Evolutionary conservation across 2,329 filamentous ascomycete genomes (phyloP), one percentile per base, ranked within the genome.

Genomic region (Harringtonia lauricola): DNA sequence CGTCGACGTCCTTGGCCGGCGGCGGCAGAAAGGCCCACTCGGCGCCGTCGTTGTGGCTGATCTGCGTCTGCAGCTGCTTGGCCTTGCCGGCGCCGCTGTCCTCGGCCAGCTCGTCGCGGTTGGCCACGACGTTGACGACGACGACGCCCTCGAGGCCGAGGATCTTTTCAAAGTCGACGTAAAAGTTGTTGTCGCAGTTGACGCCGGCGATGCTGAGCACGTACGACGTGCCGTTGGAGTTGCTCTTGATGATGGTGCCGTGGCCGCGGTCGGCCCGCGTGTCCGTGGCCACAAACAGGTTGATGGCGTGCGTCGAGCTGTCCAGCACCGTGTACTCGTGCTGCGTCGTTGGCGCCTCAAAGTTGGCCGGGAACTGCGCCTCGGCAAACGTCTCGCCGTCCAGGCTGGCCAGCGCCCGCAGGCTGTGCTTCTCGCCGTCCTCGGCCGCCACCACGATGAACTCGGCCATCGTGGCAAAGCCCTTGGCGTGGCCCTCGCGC

Each of bases 91-190:
- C 43, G 13, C 14, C 30, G 3, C 19, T 19, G 17, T 19, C 28
- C 19, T 14, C 68, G 42, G 81, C 77, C 29, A n/a, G n/a, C n/a
- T n/a, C n/a, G n/a, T 83, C 69, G 22, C 72, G 64, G 56, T 96
- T 96, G 39, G 74, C 70, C 17, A 98, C 86, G 8, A 86, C 67
- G 55, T 98, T 98, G 57, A 88, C 86, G 51, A 98, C 62, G 15
- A 81, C 79, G 41, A 98, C 86, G 36, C 92, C 92, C 61, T 98
- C 90, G 14, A 98, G 70, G 3, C 88, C 88, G 39, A 85, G 76
- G 70, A 95, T 87, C 67, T 94, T 95, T 60, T 98, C 92, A 61
- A 94, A 98, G 59, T 98, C 92, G 36, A 95, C 90, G 56, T 81
- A 95, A 36, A 81, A 88, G 2, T 60, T 54, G 13, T 72, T 66